These are phyloP conservation scores for Cercospora sp. DNA, from an alignment of 2,329 filamentous ascomycete genomes.

Conservation along the genomic window DNA sequence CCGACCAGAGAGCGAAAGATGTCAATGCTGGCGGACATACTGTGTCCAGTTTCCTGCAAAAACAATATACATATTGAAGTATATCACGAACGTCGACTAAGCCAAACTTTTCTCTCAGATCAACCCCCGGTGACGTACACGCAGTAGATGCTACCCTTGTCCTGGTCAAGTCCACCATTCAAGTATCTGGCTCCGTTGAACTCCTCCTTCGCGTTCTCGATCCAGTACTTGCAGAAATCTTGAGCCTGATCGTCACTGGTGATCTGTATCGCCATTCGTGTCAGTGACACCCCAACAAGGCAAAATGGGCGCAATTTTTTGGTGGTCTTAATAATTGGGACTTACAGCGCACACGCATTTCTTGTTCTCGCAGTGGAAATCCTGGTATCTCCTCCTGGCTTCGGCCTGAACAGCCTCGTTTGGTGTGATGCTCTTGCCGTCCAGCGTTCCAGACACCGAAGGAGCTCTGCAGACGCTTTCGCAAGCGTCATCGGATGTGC, in stretches of 20 bases:
- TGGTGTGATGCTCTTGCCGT: slow-evolving; percentile 20
- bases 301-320: too few relatives aligned
- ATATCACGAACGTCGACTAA: too few relatives aligned
- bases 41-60: background rate
- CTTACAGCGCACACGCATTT: slow-evolving; percentile 17
- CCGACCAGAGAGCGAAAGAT: background rate
- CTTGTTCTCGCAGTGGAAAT: slow-evolving; percentile 14
- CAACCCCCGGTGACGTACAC: slow-evolving; percentile 1
- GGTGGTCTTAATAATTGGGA: too few relatives aligned
- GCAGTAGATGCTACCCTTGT: slow-evolving; percentile 22
- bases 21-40: background rate
- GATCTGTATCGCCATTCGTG: background rate
- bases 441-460: background rate
- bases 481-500: slow-evolving; percentile 23
- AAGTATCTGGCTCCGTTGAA: slow-evolving; percentile 21
- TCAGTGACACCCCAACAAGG: too few relatives aligned
- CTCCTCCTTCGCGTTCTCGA: slow-evolving; percentile 20
- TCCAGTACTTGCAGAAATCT: slow-evolving; percentile 16
- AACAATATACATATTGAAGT: too few relatives aligned
- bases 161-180: slow-evolving; percentile 23
- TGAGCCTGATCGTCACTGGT: slow-evolving; percentile 17
- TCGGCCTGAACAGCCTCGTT: slow-evolving; percentile 21
- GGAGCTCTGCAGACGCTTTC: slow-evolving; percentile 18
- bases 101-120: too few relatives aligned
- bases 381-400: slow-evolving; percentile 19